Conservation (phyloP, 768 basidiomycete species). For the Boletus subcaerulescens region DNA sequence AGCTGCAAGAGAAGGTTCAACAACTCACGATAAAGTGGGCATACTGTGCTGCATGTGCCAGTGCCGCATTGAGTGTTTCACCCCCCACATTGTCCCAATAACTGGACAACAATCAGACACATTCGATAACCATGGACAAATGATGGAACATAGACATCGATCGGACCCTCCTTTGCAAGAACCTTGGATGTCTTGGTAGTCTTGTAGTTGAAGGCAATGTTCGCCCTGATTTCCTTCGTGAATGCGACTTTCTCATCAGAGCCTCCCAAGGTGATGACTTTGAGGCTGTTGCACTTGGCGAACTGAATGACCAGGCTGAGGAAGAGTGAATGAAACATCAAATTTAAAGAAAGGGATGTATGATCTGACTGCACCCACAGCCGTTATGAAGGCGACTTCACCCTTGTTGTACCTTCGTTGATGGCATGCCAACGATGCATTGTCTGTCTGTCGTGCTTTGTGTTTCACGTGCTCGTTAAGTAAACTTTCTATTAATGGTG, state of each 20-base stretch:
- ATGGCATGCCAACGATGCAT: too few species aligned
- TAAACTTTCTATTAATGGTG: too few species aligned
- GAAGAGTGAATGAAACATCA: not conserved
- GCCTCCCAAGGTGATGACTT: conserved; percentile 3
- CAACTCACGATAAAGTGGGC: conserved; percentile 4
- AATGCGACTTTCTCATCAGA: conserved; percentile 1
- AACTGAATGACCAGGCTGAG: conserved; percentile 2
- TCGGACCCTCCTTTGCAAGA: conserved; percentile 1
- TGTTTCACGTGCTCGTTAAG: too few species aligned
- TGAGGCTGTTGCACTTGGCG: conserved; percentile 5
- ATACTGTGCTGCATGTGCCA: conserved; percentile 1
- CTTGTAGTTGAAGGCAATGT: conserved; percentile 5
- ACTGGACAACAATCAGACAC: not conserved
- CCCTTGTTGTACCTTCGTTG: not conserved
- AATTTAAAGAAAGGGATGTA: not conserved
- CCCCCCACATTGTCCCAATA: conserved; percentile 6
- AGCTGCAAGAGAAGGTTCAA: not conserved
- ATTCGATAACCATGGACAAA: not conserved
- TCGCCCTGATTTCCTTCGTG: not conserved
- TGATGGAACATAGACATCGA: not conserved
- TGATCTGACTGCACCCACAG: not conserved
- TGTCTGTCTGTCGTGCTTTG: too few species aligned
- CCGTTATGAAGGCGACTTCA: conserved; percentile 3
- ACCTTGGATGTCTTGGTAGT: conserved; percentile 3
- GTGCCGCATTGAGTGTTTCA: conserved; percentile 1